Conservation (phyloP, 2,329 filamentous ascomycete genomes). For the Spiromastix sp. region DNA sequence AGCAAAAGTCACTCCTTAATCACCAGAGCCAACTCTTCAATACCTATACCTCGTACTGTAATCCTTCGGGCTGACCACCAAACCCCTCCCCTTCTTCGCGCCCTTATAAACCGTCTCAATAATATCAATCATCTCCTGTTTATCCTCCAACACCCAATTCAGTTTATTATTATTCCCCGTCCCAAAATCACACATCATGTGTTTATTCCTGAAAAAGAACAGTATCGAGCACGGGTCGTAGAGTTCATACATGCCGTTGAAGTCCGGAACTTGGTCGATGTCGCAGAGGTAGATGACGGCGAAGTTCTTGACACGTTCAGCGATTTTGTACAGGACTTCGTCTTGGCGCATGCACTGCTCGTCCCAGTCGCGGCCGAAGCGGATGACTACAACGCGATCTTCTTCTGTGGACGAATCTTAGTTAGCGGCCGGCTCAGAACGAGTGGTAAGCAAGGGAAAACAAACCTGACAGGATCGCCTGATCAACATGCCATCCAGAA, state of each 20-base stretch:
- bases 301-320: slow-evolving; percentile 73
- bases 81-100: slow-evolving; percentile 94
- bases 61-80: slow-evolving; percentile 92
- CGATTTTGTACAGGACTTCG: slow-evolving; percentile 89
- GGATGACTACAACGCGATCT: slow-evolving; percentile 84
- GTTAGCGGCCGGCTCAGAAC: no score
- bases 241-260: slow-evolving; percentile 90
- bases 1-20: no score
- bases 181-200: slow-evolving; percentile 59
- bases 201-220: slow-evolving; percentile 97
- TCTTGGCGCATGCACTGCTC: slow-evolving; percentile 74
- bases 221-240: slow-evolving; percentile 92
- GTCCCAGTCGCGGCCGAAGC: slow-evolving; percentile 82
- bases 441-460: no score
- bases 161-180: slow-evolving; percentile 99
- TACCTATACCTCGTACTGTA: slow-evolving; percentile 6
- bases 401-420: no score
- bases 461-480: slow-evolving; percentile 78
- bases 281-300: slow-evolving; percentile 81
- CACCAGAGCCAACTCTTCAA: neutral
- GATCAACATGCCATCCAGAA: slow-evolving; percentile 96
- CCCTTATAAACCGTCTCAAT: slow-evolving; percentile 96
- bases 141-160: slow-evolving; percentile 93
- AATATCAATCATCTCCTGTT: slow-evolving; percentile 97
- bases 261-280: slow-evolving; percentile 75